phyloP scores from a whole-genome alignment of 208 protist species.

The Leishmania martiniquensis region DNA sequence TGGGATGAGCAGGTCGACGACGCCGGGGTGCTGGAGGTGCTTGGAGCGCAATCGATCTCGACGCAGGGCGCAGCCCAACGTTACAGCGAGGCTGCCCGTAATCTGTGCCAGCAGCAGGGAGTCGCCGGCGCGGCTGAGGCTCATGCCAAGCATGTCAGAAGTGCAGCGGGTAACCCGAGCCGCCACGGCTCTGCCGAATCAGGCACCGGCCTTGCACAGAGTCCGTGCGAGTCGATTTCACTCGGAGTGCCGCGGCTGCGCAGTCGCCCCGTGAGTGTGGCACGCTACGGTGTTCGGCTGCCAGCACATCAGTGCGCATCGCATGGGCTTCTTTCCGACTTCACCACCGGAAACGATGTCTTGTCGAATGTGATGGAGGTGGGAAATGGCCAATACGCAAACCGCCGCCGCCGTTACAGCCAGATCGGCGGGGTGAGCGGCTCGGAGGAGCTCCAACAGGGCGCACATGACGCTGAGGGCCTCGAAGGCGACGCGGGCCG shows the following conservation, averaged over 20 bases:
- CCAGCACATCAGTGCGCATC: slow-evolving; percentile 4
- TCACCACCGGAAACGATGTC: slow-evolving; percentile 39
- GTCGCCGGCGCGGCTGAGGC: not conserved
- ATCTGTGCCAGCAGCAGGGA: slow-evolving; percentile 25
- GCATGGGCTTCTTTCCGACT: slow-evolving; percentile 27
- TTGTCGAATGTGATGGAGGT: slow-evolving; percentile 37
- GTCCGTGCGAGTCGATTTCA: not conserved
- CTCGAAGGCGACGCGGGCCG: slow-evolving; percentile 11
- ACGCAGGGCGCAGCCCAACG: slow-evolving; percentile 39
- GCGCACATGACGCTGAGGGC: not conserved
- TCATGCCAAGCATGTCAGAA: not conserved
- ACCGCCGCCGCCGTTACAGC: too few species aligned
- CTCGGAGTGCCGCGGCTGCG: slow-evolving; percentile 26
- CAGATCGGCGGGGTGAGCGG: not conserved
- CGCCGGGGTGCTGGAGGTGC: slow-evolving; percentile 47
- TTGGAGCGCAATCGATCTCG: slow-evolving; percentile 42
- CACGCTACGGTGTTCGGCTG: slow-evolving; percentile 33
- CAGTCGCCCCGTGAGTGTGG: slow-evolving; percentile 22
- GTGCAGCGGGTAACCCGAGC: not conserved
- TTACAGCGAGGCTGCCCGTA: slow-evolving; percentile 27
- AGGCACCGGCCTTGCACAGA: slow-evolving; percentile 4
- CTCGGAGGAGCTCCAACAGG: too few species aligned
- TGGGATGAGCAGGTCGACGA: slow-evolving; percentile 58
- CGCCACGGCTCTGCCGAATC: not conserved
- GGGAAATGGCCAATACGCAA: not conserved